phyloP scores from a whole-genome alignment of 176 grass and related monocot species.

The Oryza punctata region DNA sequence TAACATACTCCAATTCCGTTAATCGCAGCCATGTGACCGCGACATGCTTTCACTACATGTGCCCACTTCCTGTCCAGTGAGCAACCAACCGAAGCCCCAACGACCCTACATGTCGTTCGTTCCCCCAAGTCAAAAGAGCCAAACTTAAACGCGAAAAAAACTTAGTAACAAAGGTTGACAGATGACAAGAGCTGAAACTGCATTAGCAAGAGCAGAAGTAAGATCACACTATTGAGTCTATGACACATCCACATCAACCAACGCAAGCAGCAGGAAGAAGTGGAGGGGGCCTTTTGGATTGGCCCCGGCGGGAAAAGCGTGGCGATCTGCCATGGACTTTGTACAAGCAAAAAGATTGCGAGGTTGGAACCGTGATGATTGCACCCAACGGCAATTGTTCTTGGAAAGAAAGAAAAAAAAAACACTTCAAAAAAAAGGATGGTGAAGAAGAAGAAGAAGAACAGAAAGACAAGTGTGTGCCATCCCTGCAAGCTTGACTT shows the following conservation, averaged over 20 bases:
- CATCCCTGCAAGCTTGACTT: not conserved
- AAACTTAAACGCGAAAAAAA: not conserved
- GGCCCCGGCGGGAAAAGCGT: slow-evolving; percentile 33
- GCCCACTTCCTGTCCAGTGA: not conserved
- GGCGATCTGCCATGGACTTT: not conserved
- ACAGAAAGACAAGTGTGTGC: not conserved
- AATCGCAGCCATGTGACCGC: not conserved
- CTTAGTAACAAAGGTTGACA: not conserved
- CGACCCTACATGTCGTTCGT: not conserved
- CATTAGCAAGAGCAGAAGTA: not conserved
- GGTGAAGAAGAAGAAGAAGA: not conserved
- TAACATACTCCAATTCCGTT: not conserved
- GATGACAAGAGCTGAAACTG: not conserved
- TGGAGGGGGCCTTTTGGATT: no score
- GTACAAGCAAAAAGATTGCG: not conserved
- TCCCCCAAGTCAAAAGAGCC: not conserved
- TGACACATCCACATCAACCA: not conserved
- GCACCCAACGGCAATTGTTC: not conserved
- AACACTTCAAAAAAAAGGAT: not conserved
- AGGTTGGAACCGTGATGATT: slow-evolving; percentile 14
- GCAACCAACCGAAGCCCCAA: not conserved
- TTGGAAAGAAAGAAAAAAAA: no score
- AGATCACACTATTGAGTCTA: not conserved
- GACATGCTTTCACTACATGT: not conserved
- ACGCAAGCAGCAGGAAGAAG: no score